phyloP scores from a whole-genome alignment of 2,329 filamentous ascomycete species.

The Fusarium sp. region DNA sequence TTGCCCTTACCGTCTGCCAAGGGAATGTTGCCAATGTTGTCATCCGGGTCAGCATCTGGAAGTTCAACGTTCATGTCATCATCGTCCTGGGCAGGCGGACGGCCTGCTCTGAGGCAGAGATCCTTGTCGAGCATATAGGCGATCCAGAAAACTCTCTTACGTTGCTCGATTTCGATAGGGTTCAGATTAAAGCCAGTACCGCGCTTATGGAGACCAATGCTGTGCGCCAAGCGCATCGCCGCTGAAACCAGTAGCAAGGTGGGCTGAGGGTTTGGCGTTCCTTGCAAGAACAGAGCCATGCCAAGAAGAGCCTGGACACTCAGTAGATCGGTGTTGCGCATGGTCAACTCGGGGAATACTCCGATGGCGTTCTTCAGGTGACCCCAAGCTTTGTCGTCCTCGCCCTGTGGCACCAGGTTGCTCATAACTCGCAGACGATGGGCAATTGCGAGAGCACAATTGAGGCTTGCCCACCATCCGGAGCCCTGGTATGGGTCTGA shows the following conservation, averaged over 20 bases:
- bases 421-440: conserved; percentile 95
- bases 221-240: conserved; percentile 90
- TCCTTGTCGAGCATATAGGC: conserved; percentile 75
- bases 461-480: conserved; percentile 98
- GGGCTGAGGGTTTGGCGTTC: conserved; percentile 95
- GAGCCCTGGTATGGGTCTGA: conserved; percentile 92
- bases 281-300: conserved; percentile 94
- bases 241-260: conserved; percentile 91
- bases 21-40: conserved; percentile 95
- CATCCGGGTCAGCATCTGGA: conserved; percentile 87
- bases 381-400: conserved; percentile 94
- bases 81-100: conserved; percentile 71
- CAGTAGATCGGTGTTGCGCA: conserved; percentile 94
- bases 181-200: conserved; percentile 94
- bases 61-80: conserved; percentile 94
- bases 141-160: conserved; percentile 74
- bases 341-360: conserved; percentile 89
- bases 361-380: conserved; percentile 98
- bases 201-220: conserved; percentile 93
- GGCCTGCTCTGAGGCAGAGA: conserved; percentile 67
- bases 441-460: conserved; percentile 92
- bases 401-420: conserved; percentile 87
- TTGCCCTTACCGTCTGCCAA: conserved; percentile 89
- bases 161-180: conserved; percentile 92
- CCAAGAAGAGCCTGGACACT: conserved; percentile 94